phyloP scores from a whole-genome alignment of 257 asterid species.

The Solanum megistacrolobum region DNA sequence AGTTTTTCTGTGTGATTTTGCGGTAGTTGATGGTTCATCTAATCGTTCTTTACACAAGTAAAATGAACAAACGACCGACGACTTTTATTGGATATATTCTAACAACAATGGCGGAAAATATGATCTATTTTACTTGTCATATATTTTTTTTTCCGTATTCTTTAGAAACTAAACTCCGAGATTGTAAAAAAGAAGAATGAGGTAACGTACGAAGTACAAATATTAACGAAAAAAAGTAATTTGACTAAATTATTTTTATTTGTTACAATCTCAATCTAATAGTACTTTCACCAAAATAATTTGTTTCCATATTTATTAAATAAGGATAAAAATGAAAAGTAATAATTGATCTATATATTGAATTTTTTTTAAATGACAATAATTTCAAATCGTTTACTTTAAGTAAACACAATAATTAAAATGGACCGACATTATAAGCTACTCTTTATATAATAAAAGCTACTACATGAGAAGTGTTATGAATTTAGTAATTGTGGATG shows the following conservation, averaged over 20 bases:
- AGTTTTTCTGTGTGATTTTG: not conserved
- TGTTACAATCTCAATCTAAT: not conserved
- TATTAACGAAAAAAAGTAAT: not conserved
- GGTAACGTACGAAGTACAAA: not conserved
- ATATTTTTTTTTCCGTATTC: fast-evolving
- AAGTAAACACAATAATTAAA: too few relatives aligned
- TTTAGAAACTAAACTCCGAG: not conserved
- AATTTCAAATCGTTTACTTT: not conserved
- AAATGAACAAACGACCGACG: not conserved
- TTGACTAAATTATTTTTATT: not conserved
- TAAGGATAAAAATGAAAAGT: too few relatives aligned
- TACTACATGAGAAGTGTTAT: not conserved
- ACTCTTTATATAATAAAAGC: not conserved
- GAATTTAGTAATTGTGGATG: not conserved
- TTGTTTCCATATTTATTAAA: too few relatives aligned
- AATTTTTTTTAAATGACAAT: not conserved
- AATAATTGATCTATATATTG: too few relatives aligned
- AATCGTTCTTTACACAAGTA: not conserved
- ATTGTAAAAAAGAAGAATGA: not conserved
- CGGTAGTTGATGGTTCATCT: not conserved
- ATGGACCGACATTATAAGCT: not conserved
- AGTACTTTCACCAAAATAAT: not conserved
- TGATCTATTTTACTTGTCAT: not conserved
- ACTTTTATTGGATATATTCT: not conserved
- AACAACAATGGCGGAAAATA: too few relatives aligned